phyloP scores from a whole-genome alignment of 1,139 yeast species.

The Saccharomycopsis hybrid region DNA sequence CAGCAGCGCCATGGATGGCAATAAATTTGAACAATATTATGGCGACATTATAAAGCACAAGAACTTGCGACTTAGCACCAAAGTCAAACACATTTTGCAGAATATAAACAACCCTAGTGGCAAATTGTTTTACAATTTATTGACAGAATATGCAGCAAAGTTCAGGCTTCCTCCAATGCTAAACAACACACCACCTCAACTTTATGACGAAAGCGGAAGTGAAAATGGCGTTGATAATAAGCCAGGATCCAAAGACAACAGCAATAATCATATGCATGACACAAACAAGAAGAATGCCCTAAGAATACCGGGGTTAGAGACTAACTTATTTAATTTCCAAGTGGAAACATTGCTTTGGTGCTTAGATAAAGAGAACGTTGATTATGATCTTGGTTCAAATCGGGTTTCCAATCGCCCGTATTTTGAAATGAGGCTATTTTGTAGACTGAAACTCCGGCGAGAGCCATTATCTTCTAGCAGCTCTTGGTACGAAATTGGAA shows the following conservation, averaged over 20 bases:
- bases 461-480: too few relatives aligned
- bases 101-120: slow-evolving; percentile 13
- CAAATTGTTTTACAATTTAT: slow-evolving; percentile 18
- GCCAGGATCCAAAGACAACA: too few relatives aligned
- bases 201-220: too few relatives aligned
- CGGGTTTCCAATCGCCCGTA: slow-evolving; percentile 21
- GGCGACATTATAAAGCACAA: neutral
- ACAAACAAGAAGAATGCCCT: too few relatives aligned
- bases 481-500: too few relatives aligned
- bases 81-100: slow-evolving; percentile 3
- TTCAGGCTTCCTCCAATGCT: slow-evolving; percentile 8
- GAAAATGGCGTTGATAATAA: too few relatives aligned
- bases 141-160: slow-evolving; percentile 18
- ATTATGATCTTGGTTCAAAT: slow-evolving; percentile 30
- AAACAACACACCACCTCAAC: too few relatives aligned
- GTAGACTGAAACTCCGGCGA: too few relatives aligned
- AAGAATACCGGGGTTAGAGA: slow-evolving; percentile 41
- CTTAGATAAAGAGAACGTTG: slow-evolving; percentile 50
- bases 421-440: slow-evolving; percentile 18
- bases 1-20: neutral
- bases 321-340: slow-evolving; percentile 53
- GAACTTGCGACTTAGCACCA: neutral
- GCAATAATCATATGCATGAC: too few relatives aligned
- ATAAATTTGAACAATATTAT: neutral
- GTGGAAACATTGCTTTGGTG: slow-evolving; percentile 61